Evolutionary conservation across 495 filamentous ascomycete genomes (phyloP).

Genomic region (Amphirosellinia nigrospora): DNA sequence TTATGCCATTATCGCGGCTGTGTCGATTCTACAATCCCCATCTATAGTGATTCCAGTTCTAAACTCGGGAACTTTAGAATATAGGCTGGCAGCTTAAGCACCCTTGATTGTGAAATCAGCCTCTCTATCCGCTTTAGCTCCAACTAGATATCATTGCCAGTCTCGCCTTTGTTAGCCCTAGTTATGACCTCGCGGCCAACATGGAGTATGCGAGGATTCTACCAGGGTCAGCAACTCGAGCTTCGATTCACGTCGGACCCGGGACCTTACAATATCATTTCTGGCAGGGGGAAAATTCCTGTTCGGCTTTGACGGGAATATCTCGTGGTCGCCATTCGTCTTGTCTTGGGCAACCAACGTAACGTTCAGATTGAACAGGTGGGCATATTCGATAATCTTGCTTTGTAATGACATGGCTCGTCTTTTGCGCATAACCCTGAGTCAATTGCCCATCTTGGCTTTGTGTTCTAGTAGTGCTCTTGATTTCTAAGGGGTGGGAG

Average conservation of each 20-base stretch:
- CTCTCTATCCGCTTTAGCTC: too few relatives aligned
- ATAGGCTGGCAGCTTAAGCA: too few relatives aligned
- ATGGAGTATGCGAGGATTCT: background rate
- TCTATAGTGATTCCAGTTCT: too few relatives aligned
- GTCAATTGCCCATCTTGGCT: too few relatives aligned
- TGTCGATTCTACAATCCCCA: too few relatives aligned
- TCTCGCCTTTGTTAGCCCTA: background rate
- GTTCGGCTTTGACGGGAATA: background rate
- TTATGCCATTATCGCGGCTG: too few relatives aligned
- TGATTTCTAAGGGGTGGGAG: too few relatives aligned
- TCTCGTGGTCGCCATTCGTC: background rate
- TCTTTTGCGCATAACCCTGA: background rate
- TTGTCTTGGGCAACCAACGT: background rate
- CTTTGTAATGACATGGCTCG: background rate
- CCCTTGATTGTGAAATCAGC: too few relatives aligned
- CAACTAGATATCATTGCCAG: too few relatives aligned
- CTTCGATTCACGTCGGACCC: background rate
- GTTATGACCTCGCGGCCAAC: background rate
- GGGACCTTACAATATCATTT: background rate
- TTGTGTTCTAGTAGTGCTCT: too few relatives aligned
- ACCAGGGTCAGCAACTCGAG: background rate
- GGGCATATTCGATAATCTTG: background rate
- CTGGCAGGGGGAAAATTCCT: background rate
- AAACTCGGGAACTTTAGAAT: too few relatives aligned
- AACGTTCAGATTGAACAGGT: background rate